Evolutionary conservation across 441 rosid species (phyloP), one percentile per base, ranked within the genome.

Genomic region (Gossypium lobatum): DNA sequence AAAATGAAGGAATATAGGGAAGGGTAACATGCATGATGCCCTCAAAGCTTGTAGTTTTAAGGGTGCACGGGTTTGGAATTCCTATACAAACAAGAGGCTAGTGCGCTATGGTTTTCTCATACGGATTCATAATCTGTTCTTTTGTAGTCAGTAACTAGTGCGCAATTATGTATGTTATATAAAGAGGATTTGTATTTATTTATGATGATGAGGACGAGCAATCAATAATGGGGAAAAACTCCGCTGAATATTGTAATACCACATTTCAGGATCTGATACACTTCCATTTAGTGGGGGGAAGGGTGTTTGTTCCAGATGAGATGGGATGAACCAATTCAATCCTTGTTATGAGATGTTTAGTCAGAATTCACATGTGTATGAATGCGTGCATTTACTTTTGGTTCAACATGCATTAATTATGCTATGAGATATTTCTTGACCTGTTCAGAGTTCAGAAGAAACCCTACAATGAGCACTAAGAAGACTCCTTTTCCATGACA

Each of bases 141-240:
- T 88, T 85, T 83, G 81, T 81, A 79, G 84, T 80, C 83, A 59
- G 65, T 64, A 84, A 80, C 83, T 80, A 80, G 70, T 23, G 62
- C 52, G 74, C 48, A 70, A 65, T 45, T 53, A 53, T 60, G 39
- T 54, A 78, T 63, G 82, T 82, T 0, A 52, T 75, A 59, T 17
- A 31, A 60, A 52, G 54, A 31, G 75, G 74, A 70, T 79, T 31
- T 21, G 60, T 8, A 72, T 76, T 79, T 78, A 25, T 81, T 78
- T 76, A 50, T 66, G 59, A 70, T 78, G 76, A 73, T 53, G 31
- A 76, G 42, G 42, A 37, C 42, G 42, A 6, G 52, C 65, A 81
- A 68, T 37, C 34, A 85, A 76, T 82, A 75, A 73, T 64, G 65
- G 76, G 59, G 48, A 31, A 1, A 14, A 57, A 8, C 62, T 25